Evolutionary conservation across 345 rosid genomes (phyloP), one percentile per base, ranked within the genome.

Genomic region (Euphorbia pulcherrima): DNA sequence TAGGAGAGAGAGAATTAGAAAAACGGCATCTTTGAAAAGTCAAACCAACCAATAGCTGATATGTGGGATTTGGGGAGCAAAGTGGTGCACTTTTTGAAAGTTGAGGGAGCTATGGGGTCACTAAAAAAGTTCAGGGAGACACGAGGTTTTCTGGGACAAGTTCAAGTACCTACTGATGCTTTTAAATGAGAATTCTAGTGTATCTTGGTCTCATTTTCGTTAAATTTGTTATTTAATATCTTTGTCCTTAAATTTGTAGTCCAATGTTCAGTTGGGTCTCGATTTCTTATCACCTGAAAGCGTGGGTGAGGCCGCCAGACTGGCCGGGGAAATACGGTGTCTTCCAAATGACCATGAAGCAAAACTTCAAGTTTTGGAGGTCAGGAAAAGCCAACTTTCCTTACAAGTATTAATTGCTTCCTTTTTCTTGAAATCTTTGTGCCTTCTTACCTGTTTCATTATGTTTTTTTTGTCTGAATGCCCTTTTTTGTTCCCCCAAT

Each of bases 231-330:
- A 1, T 39, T 55, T 18, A 9, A 39, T 46, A 8, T n/a, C 21
- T 18, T 33, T 27, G 30, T 67, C 27, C 40, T n/a, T n/a, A n/a
- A 67, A 68, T 76, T 75, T 74, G 74, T 86, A 91, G 99, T 94
- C 99, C 61, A 94, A 72, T 64, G 96, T 94, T 74, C 96, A 84
- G 84, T 68, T 94, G 77, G 96, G 86, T 14, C 89, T 91, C 20
- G 97, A 94, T 83, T 94, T 94, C 82, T 81, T 94, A 68, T 89
- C 88, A 74, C 97, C 97, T 53, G 99, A 91, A 72, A 94, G 97
- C 63, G 76, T 94, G 75, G 90, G 85, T 20, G 92, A 88, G 77
- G 89, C 96, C 60, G 82, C 79, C 35, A 85, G 84, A 70, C 68
- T 89, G 78, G 96, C 92, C 44, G 89, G 88, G 79, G 95, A 94